Conservation (phyloP, 768 basidiomycete species). For the Fibroporia radiculosa region DNA sequence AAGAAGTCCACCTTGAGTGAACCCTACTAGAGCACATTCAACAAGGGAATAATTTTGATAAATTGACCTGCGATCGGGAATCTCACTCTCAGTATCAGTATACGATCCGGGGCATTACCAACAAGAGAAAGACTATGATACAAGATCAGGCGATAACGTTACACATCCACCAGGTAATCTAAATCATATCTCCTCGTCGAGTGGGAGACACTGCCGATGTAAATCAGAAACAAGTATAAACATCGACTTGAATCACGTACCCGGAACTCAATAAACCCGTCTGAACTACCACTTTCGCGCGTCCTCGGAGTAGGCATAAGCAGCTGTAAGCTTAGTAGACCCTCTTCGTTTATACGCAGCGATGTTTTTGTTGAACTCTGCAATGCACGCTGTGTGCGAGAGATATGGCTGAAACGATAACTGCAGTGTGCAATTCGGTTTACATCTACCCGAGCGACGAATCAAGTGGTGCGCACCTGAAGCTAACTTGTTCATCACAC, state of each 20-base stretch:
- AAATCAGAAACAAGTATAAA: neutral
- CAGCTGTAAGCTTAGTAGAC: slow-evolving; percentile 83
- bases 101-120: too few relatives aligned
- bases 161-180: too few relatives aligned
- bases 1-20: too few relatives aligned
- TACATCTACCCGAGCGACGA: too few relatives aligned
- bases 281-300: slow-evolving; percentile 30
- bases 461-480: too few relatives aligned
- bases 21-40: too few relatives aligned
- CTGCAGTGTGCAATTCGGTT: slow-evolving; percentile 37
- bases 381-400: slow-evolving; percentile 63
- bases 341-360: slow-evolving; percentile 74
- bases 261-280: slow-evolving; percentile 83
- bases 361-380: slow-evolving; percentile 85
- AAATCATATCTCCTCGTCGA: too few relatives aligned
- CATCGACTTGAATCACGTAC: slow-evolving; percentile 36
- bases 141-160: too few relatives aligned
- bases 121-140: too few relatives aligned
- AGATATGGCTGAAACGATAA: slow-evolving; percentile 77
- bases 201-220: slow-evolving; percentile 18
- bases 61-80: too few relatives aligned
- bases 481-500: slow-evolving; percentile 56
- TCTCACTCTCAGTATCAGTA: too few relatives aligned
- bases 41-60: too few relatives aligned
- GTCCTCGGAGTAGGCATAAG: slow-evolving; percentile 56